phyloP scores from a whole-genome alignment of 306 rosid species.

The Lagenaria siceraria region DNA sequence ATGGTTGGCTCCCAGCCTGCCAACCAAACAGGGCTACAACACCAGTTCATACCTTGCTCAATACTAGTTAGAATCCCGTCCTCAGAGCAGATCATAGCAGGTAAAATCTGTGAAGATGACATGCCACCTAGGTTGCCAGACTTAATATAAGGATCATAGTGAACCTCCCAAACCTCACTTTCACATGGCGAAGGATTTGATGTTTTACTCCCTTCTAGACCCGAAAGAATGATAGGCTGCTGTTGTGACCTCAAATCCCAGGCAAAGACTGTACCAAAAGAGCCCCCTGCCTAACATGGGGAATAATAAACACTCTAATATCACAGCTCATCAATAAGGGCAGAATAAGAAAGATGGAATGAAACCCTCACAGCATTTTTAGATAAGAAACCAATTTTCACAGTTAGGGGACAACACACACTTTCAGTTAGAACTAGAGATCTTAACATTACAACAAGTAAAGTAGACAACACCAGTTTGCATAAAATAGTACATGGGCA shows the following conservation, averaged over 20 bases:
- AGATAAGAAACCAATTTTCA: background rate
- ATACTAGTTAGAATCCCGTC: slow-evolving; percentile 75
- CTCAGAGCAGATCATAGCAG: slow-evolving; percentile 83
- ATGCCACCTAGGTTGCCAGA: slow-evolving; percentile 32
- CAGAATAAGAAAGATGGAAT: background rate
- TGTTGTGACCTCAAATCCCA: slow-evolving; percentile 95
- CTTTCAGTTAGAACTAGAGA: background rate
- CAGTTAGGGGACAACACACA: background rate
- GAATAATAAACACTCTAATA: background rate
- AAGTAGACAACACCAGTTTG: background rate
- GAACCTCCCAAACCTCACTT: slow-evolving; percentile 99
- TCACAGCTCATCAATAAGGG: background rate
- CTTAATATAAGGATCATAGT: slow-evolving; percentile 53
- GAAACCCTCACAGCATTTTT: background rate
- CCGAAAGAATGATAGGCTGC: slow-evolving; percentile 75
- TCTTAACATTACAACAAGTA: background rate
- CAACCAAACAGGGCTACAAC: background rate
- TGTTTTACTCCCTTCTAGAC: slow-evolving; percentile 37
- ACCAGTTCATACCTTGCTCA: slow-evolving; percentile 53
- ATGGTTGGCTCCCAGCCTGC: background rate
- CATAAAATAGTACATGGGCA: background rate
- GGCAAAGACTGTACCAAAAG: slow-evolving; percentile 81
- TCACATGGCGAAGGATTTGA: slow-evolving; percentile 40
- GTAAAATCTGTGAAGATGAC: slow-evolving; percentile 62
- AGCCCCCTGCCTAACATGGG: slow-evolving; percentile 65